These are phyloP conservation scores for Xylariaceae sp. DNA, from an alignment of 2,329 filamentous ascomycete species.

Conservation along the genomic window DNA sequence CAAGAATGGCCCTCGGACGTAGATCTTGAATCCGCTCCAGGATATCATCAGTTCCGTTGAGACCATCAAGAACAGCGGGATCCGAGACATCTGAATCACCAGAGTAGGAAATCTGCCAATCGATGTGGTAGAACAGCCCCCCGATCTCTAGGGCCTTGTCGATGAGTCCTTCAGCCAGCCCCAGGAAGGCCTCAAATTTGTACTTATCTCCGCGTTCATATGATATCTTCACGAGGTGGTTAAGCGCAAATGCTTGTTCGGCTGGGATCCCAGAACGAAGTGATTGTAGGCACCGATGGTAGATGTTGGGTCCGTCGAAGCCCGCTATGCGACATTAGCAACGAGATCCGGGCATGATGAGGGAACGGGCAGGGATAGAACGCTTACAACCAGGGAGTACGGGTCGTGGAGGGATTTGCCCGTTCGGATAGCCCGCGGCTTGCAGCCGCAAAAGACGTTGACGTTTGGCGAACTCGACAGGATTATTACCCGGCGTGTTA, in stretches of 20 bases:
- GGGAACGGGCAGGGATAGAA: not conserved
- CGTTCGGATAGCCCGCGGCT: constrained; percentile 22
- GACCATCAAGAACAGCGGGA: constrained; percentile 41
- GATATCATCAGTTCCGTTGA: constrained; percentile 63
- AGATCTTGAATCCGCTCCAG: constrained; percentile 64
- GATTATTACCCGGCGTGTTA: constrained; percentile 66
- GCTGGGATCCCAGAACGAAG: constrained; percentile 70
- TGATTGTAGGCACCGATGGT: constrained; percentile 77
- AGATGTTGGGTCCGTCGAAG: constrained; percentile 79
- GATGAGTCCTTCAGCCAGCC: constrained; percentile 79
- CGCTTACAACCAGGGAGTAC: constrained; percentile 54
- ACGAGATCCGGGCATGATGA: not conserved
- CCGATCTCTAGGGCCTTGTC: constrained; percentile 77
- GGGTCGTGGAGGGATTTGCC: constrained; percentile 45
- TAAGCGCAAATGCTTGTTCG: constrained; percentile 87
- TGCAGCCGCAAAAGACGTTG: constrained; percentile 36
- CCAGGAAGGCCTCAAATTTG: constrained; percentile 84
- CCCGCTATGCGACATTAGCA: constrained; percentile 33
- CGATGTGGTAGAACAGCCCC: constrained; percentile 70
- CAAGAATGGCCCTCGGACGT: constrained; percentile 49
- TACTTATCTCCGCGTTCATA: constrained; percentile 94
- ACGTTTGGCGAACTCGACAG: constrained; percentile 56
- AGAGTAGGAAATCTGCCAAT: constrained; percentile 71
- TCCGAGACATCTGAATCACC: constrained; percentile 45
- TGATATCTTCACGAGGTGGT: constrained; percentile 92